Conservation (phyloP, 75 land plant species). For the Pinus tabuliformis region DNA sequence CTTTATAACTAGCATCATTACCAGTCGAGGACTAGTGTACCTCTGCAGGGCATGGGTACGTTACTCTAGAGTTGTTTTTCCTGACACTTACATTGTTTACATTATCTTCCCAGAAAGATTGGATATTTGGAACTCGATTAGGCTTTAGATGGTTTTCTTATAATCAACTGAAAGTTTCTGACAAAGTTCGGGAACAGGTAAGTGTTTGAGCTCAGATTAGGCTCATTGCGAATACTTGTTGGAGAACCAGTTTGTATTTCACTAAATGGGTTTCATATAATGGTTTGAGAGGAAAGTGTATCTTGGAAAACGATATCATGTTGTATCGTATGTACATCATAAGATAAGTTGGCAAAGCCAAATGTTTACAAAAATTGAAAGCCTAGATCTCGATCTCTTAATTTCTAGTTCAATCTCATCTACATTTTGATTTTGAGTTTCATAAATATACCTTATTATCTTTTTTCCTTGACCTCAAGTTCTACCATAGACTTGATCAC, state of each 20-base stretch:
- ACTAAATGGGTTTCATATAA: neutral
- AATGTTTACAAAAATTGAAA: neutral
- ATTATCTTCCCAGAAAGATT: too few species aligned
- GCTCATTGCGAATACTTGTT: neutral
- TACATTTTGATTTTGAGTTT: neutral
- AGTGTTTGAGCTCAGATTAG: neutral
- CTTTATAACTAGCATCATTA: constrained; percentile 44
- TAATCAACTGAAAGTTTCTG: constrained; percentile 22
- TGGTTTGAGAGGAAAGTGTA: neutral
- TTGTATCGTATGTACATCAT: neutral
- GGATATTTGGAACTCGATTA: constrained; percentile 19
- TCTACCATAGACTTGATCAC: too few species aligned
- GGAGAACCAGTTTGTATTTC: neutral
- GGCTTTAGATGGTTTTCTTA: constrained; percentile 34
- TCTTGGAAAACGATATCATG: neutral
- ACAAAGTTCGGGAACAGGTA: constrained; percentile 52
- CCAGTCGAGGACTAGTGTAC: constrained; percentile 42
- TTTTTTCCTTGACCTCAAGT: too few species aligned
- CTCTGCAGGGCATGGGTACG: constrained; percentile 80
- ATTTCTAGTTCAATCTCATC: neutral
- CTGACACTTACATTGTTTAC: too few species aligned
- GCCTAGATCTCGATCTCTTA: neutral
- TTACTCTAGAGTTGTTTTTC: too few species aligned
- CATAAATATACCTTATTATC: too few species aligned
- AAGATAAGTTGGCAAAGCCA: neutral